phyloP scores from a whole-genome alignment of 2,329 filamentous ascomycete genomes.

The Fusarium oxysporum region DNA sequence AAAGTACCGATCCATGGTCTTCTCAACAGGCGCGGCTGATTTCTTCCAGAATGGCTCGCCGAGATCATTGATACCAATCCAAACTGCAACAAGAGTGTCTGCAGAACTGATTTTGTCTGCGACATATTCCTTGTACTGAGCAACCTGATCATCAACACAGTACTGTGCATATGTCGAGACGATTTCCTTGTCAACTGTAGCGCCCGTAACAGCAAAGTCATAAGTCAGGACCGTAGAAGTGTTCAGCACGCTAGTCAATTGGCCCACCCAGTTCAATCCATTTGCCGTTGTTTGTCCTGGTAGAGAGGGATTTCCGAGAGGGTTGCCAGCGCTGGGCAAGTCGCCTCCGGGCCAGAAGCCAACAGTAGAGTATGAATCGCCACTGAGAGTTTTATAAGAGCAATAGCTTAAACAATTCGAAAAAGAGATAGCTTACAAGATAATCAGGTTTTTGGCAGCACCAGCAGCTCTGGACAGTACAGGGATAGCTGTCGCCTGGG shows the following conservation, averaged over 20 bases:
- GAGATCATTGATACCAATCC: constrained; percentile 37
- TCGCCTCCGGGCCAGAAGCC: constrained; percentile 27
- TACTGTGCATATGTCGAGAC: constrained; percentile 23
- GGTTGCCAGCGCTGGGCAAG: not conserved
- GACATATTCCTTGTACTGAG: constrained; percentile 28
- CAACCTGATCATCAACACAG: constrained; percentile 29
- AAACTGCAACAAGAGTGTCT: constrained; percentile 25
- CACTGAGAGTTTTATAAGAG: not conserved
- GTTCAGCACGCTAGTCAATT: constrained; percentile 21
- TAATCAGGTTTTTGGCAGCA: not conserved
- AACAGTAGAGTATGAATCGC: constrained; percentile 34
- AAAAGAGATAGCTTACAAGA: not conserved
- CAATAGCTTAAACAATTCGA: accelerated
- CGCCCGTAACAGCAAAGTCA: constrained; percentile 33
- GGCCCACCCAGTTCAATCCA: constrained; percentile 34
- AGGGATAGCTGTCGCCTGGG: not conserved
- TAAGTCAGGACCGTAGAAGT: constrained; percentile 21
- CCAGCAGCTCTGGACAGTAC: not conserved
- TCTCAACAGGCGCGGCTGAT: not conserved
- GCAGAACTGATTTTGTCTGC: not conserved
- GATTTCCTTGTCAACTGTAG: constrained; percentile 29
- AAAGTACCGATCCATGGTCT: constrained; percentile 19
- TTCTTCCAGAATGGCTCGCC: constrained; percentile 32
- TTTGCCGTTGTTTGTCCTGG: constrained; percentile 29
- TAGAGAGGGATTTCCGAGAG: constrained; percentile 20